Base-by-base conservation (phyloP, 148 eudicot genomes). In the Spergularia bocconei region DNA sequence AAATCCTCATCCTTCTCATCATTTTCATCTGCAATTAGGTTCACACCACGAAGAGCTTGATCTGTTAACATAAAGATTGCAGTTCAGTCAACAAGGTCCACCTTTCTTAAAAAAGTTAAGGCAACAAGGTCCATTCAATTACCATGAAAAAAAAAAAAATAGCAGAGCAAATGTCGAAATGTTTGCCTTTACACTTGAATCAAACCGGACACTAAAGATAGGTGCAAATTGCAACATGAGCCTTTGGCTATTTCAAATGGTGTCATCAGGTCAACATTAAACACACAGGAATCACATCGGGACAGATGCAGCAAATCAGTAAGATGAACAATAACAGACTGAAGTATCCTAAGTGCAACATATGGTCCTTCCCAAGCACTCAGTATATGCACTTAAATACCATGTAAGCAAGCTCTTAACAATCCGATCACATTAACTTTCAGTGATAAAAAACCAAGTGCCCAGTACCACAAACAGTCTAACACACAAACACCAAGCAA, bases 41-140 rank as follows among this genome's bases (percentile, higher is more conserved):
- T 74, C 70, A 63, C 70, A 0, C 87, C 72, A 86, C 87, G 85
- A 12, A 77, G 3, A 25, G 79, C 72, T 72, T 85, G 81, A 86
- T 84, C 97, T 91, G 78, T 77, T 17, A 67, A 74, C 29, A 63
- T 16, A 81, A 69, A 64, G 59, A 79, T 64, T 25, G 33, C 60
- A 52, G 23, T 61, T 72, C 20, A 72, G 59, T 71, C 41, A 25
- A 48, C 48, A 64, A 66, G 69, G 15, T 48, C 36, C 36, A 29
- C 36, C 36, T 29, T 29, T 29, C 36, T 29, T 3, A 29, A 29
- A 29, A 29, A 29, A 29, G 0, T 29, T 29, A 2, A 29, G 36
- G 4, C 36, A 29, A 29, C 36, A 29, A 29, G 36, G 36, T 29
- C 6, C 70, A 33, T 48, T n/a, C 51, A 20, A 51, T 21, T n/a